phyloP scores from a whole-genome alignment of 192 early-diverging fungal genomes.

The Backusella mclennaniae region DNA sequence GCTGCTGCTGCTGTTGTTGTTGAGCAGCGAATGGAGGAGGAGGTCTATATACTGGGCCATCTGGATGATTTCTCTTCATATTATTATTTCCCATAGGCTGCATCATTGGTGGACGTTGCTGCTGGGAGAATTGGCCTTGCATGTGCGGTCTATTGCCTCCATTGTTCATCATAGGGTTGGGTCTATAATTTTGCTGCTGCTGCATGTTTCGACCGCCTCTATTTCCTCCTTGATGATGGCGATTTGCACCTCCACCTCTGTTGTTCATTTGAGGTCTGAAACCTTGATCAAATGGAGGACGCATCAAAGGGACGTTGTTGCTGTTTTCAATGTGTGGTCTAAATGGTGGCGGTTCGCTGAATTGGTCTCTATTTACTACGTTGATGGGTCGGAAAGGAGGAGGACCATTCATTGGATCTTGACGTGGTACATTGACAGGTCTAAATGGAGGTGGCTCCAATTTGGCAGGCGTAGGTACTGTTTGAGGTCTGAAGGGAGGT shows the following conservation, averaged over 20 bases:
- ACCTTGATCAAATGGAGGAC: constrained; percentile 14
- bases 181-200: constrained; percentile 13
- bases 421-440: constrained; percentile 14
- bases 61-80: constrained; percentile 17
- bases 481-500: constrained; percentile 33
- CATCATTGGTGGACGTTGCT: constrained; percentile 14
- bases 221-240: neutral
- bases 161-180: constrained; percentile 15
- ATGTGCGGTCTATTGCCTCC: neutral
- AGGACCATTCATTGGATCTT: constrained; percentile 9
- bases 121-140: neutral
- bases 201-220: neutral
- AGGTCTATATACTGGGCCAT: constrained; percentile 11
- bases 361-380: neutral
- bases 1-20: neutral
- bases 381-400: constrained; percentile 23
- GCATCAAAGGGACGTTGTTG: neutral
- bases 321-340: neutral
- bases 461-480: neutral
- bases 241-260: neutral
- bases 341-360: constrained; percentile 5
- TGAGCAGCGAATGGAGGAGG: constrained; percentile 17
- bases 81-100: constrained; percentile 3
- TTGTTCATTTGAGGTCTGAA: neutral
- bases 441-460: constrained; percentile 39